phyloP scores from a whole-genome alignment of 352 stramenopile species.

The Phytophthora pinifolia region DNA sequence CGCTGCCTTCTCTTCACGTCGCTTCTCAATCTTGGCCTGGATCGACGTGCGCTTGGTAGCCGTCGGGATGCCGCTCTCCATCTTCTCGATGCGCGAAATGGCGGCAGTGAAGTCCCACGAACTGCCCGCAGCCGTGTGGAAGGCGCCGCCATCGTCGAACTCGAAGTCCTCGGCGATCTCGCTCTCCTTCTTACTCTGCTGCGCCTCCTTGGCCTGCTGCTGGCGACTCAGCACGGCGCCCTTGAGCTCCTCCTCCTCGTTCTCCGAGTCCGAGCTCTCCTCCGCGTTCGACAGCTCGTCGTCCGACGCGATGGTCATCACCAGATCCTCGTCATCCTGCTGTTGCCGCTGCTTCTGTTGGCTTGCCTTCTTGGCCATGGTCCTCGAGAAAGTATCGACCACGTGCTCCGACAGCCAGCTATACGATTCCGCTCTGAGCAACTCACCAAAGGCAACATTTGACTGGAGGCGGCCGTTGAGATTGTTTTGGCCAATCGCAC shows the following conservation, averaged over 20 bases:
- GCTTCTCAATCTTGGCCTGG: slow-evolving; percentile 86
- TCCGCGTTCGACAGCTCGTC: slow-evolving; percentile 77
- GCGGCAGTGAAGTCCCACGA: slow-evolving; percentile 89
- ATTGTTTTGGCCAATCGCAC: slow-evolving; percentile 21
- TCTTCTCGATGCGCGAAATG: slow-evolving; percentile 83
- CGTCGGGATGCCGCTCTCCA: slow-evolving; percentile 57
- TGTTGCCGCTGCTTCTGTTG: slow-evolving; percentile 7
- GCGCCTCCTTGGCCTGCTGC: slow-evolving; percentile 45
- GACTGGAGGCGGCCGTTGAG: slow-evolving; percentile 18
- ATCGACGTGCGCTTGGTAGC: slow-evolving; percentile 81
- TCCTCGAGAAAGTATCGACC: background rate
- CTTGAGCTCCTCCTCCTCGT: slow-evolving; percentile 44
- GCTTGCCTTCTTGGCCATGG: slow-evolving; percentile 20
- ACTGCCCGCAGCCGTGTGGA: slow-evolving; percentile 51
- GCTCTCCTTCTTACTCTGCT: slow-evolving; percentile 45
- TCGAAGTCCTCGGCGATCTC: slow-evolving; percentile 84
- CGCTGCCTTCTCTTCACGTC: slow-evolving; percentile 67
- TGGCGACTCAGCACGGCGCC: slow-evolving; percentile 72
- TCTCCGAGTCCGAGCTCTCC: slow-evolving; percentile 77
- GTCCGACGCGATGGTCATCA: slow-evolving; percentile 90
- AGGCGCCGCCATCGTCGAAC: slow-evolving; percentile 73
- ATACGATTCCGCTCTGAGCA: slow-evolving; percentile 12
- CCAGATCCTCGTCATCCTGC: slow-evolving; percentile 55
- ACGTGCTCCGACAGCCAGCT: slow-evolving; percentile 16
- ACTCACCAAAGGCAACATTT: slow-evolving; percentile 8